phyloP scores from a whole-genome alignment of 768 basidiomycete genomes.

The Steccherinum ochraceum region DNA sequence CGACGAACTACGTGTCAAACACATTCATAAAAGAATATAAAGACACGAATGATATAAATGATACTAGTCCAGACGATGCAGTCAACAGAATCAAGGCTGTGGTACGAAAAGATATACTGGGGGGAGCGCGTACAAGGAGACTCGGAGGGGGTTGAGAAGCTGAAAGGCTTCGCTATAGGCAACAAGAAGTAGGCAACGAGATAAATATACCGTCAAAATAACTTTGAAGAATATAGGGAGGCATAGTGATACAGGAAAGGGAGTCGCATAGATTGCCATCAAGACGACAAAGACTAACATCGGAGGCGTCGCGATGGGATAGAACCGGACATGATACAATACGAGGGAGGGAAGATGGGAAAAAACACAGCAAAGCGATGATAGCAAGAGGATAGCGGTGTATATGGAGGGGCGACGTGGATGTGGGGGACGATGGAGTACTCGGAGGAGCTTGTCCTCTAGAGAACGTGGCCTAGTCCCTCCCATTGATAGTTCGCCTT shows the following conservation, averaged over 20 bases:
- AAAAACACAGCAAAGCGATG: constrained; percentile 4
- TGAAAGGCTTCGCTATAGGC: too few species aligned
- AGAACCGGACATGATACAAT: not conserved
- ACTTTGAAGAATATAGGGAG: not conserved
- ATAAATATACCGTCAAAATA: not conserved
- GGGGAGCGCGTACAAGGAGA: too few species aligned
- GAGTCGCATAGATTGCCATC: not conserved
- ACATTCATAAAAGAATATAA: too few species aligned
- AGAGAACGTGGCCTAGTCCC: constrained; percentile 8
- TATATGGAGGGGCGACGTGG: not conserved
- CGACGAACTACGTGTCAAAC: too few species aligned
- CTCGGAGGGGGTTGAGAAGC: too few species aligned
- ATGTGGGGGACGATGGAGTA: not conserved
- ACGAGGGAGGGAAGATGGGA: not conserved
- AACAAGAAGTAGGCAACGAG: not conserved
- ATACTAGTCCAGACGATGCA: too few species aligned
- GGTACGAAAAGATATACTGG: too few species aligned
- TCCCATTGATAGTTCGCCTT: constrained; percentile 31
- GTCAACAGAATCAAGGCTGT: too few species aligned
- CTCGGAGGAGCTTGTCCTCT: not conserved
- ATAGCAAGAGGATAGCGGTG: constrained; percentile 3
- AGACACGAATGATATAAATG: too few species aligned
- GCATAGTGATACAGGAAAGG: not conserved
- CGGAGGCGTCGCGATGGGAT: too few species aligned
- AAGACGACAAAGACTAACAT: too few species aligned